Evolutionary conservation across 2,329 filamentous ascomycete species (phyloP), one percentile per base, ranked within the genome.

Genomic region (Knufia fluminis): DNA sequence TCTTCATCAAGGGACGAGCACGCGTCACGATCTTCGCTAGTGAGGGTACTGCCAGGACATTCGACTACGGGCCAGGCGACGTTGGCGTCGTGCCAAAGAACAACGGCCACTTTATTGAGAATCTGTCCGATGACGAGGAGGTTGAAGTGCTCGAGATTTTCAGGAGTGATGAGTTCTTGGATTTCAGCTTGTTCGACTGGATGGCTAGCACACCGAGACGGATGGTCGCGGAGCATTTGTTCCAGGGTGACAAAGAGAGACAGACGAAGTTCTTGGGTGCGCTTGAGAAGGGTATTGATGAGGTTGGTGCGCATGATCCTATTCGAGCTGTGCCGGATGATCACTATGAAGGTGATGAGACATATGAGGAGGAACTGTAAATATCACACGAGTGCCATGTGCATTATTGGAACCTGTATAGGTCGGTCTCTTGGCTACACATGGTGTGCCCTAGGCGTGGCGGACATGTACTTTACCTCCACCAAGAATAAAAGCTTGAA

Each of bases 31-130:
- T 90, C 56, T 90, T 89, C 61, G 82, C 78, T 0, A 75, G 83
- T 1, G 77, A 84, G 57, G 78, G 80, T 23, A 78, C 71, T 19
- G 83, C 85, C 0, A 74, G 83, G 20, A 90, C 85, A 0, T 90
- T 90, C 60, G 80, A 90, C 68, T 90, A 86, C 64, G 68, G 76
- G 4, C 76, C 83, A 1, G 86, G 85, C 1, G 86, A 90, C 58
- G 83, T 88, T 0, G 85, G 82, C 12, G 85, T 89, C 54, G 83
- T 90, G 4, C 85, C 85, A 0, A 74, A 74, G 60, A 86, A 86
- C 62, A 86, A 85, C 74, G 85, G 83, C 2, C 85, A 90, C 62
- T 90, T 87, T 62, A 83, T 91, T 48, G 85, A 91, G 72, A 89
- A 89, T 59, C 78, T 86, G 3, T 73, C 70, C 35, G 81, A 84